Base-by-base conservation (phyloP, 1,284 basidiomycete species). In the Sporisorium graminicola region DNA sequence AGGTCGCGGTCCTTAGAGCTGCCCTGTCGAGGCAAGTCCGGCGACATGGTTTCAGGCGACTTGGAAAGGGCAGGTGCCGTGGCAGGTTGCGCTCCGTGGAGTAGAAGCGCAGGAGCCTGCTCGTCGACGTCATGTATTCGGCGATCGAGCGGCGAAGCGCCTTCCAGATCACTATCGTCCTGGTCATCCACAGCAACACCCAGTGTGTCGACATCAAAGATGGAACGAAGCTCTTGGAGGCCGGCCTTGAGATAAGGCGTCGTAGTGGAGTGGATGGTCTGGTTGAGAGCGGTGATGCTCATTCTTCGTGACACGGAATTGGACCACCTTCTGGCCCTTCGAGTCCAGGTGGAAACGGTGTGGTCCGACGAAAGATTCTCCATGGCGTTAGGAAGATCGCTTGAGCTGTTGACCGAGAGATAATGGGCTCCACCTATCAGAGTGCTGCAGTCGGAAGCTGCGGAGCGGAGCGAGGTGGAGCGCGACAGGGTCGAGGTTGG, bases 151-250 rank as follows among this genome's bases (percentile, higher is more conserved):
- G 65, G 44, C 1, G 72, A 65, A 22, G 66, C 66, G 13, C 54
- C 58, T 43, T 77, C 74, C 14, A 74, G 61, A 43, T 77, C 67
- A 3, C 43, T 24, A 29, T 50, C 42, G 14, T 62, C 55, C 10
- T 58, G 27, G 35, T 56, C 65, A n/a, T 69, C 62, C 35, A 56
- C 55, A 3, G 55, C 61, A 14, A 27, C 46, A 22, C 73, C 67
- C 13, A 76, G 60, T 4, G 74, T 65, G 42, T 80, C 78, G 27
- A 80, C 78, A 46, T 80, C 78, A 68, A 80, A 80, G 52, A 80
- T 80, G 56, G 73, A 76, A 27, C 77, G 54, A 35, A 80, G 60
- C 44, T 80, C 78, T 55, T 80, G 74, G n/a, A 80, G 59, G 14
- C 78, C 78, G 10, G 78, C 78, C 31, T 72, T 71, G 50, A 80